Evolutionary conservation across 495 filamentous ascomycete species (phyloP).

Genomic region (Aspergillus bridgeri): DNA sequence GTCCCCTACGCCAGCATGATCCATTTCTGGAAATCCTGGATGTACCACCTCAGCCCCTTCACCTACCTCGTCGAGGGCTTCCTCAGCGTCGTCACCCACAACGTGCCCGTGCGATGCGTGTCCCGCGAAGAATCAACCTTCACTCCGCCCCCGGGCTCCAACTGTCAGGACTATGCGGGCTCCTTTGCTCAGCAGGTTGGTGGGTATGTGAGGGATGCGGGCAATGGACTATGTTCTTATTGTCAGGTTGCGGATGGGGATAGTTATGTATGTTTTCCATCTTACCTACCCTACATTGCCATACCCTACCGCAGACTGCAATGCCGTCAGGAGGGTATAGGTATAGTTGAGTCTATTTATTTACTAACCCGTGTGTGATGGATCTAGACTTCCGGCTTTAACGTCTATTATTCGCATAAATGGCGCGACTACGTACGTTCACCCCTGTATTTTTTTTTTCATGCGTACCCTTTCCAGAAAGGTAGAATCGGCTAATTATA

Average conservation of each 20-base stretch:
- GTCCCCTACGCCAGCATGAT: conserved; percentile 54
- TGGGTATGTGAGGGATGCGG: conserved; percentile 50
- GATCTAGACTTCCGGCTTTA: conserved; percentile 26
- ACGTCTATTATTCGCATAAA: conserved; percentile 50
- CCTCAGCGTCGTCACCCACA: conserved; percentile 51
- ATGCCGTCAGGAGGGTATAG: too few species aligned
- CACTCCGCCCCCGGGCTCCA: conserved; percentile 46
- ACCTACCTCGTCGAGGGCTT: conserved; percentile 59
- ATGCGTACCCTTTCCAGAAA: not conserved
- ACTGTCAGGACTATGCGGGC: conserved; percentile 51
- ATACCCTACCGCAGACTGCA: not conserved
- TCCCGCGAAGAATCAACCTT: conserved; percentile 56
- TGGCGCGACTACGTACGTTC: conserved; percentile 59
- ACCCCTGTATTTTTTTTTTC: not conserved
- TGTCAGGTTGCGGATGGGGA: conserved; percentile 58
- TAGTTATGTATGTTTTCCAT: conserved; percentile 52
- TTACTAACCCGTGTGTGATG: not conserved
- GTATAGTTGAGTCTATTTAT: too few species aligned
- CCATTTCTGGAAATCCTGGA: conserved; percentile 63
- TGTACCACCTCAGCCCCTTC: conserved; percentile 66
- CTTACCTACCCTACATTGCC: too few species aligned
- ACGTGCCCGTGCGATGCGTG: conserved; percentile 52
- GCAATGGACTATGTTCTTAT: conserved; percentile 51
- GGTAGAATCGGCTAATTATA: not conserved
- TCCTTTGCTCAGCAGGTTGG: conserved; percentile 40